Evolutionary conservation across 192 early-diverging fungal genomes (phyloP), one percentile per base, ranked within the genome.

Genomic region (Umbelopsis ramanniana): DNA sequence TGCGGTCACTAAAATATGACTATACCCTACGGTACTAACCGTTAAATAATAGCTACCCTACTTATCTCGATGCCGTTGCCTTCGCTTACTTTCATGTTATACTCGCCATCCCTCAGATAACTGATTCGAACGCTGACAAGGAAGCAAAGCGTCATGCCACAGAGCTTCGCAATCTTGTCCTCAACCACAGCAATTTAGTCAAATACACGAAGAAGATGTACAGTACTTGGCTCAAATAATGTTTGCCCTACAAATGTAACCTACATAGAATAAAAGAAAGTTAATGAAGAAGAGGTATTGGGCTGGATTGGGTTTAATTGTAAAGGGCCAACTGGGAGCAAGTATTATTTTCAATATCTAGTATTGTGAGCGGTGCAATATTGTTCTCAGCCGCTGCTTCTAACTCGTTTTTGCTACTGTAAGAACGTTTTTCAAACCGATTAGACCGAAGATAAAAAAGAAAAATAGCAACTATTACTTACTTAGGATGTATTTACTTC

Each of bases 21-120:
- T 43, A 29, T 35, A 2, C 46, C 45, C 70, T 29, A 21, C 10
- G 33, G 52, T 53, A 52, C 57, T 63, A 66, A 66, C 57, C 1
- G 40, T 43, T 52, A 22, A 26, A 33, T 52, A n/a, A 19, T 46
- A 83, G 78, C 21, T 72, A 78, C 37, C 87, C 87, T 2, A 85
- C 82, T 14, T 70, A 72, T 11, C 63, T 85, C 1, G 89, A 90
- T 73, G 89, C 89, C 12, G 74, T 81, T 11, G 67, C 87, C 1
- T 90, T 90, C 82, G 81, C 87, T 9, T 87, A 90, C 71, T 73
- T 88, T 12, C 86, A 90, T 47, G 70, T 79, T 53, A 84, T 89
- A 29, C 71, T 90, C 15, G 74, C 74, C 22, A 33, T 79, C 17
- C 76, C 81, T 48, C 57, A 68, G 10, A 69, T 71, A 9, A 48